Conservation (phyloP, 2,329 filamentous ascomycete species). For the Phialemonium atrogriseum region DNA sequence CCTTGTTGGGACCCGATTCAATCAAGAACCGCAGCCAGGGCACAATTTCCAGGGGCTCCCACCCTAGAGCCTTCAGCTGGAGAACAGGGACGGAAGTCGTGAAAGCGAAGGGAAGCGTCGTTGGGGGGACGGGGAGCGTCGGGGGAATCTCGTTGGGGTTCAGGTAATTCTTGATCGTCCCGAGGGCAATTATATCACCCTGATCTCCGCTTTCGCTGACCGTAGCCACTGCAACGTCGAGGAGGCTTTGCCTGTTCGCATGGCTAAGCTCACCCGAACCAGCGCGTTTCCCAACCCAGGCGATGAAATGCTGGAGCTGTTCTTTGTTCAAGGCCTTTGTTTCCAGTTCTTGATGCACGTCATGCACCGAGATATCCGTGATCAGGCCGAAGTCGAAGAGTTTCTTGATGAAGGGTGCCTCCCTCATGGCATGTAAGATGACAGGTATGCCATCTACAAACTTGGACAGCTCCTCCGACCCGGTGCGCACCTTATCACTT, state of each 20-base stretch:
- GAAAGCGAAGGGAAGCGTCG: slow-evolving; percentile 77
- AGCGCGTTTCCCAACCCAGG: slow-evolving; percentile 72
- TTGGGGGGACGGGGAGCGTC: slow-evolving; percentile 71
- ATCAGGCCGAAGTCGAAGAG: slow-evolving; percentile 79
- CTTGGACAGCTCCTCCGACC: slow-evolving; percentile 51
- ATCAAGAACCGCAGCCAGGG: slow-evolving; percentile 80
- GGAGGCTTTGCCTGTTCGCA: slow-evolving; percentile 57
- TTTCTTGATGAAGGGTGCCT: slow-evolving; percentile 68
- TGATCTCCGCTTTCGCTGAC: slow-evolving; percentile 49
- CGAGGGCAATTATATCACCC: slow-evolving; percentile 68
- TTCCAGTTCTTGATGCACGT: slow-evolving; percentile 78
- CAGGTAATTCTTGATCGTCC: slow-evolving; percentile 66
- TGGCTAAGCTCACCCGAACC: slow-evolving; percentile 64
- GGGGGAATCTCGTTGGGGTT: slow-evolving; percentile 71
- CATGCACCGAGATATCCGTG: slow-evolving; percentile 76
- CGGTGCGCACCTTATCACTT: slow-evolving; percentile 76
- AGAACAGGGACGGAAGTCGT: slow-evolving; percentile 59
- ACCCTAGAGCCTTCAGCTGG: slow-evolving; percentile 74
- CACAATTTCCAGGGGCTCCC: slow-evolving; percentile 75
- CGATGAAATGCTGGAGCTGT: slow-evolving; percentile 76
- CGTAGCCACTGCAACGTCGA: slow-evolving; percentile 73
- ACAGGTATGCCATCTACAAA: slow-evolving; percentile 89
- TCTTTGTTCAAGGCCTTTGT: slow-evolving; percentile 69
- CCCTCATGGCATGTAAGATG: slow-evolving; percentile 66
- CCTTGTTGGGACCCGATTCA: slow-evolving; percentile 51